These are phyloP conservation scores for Platanus orientalis DNA, from an alignment of 164 flowering plant species.

Conservation along the genomic window DNA sequence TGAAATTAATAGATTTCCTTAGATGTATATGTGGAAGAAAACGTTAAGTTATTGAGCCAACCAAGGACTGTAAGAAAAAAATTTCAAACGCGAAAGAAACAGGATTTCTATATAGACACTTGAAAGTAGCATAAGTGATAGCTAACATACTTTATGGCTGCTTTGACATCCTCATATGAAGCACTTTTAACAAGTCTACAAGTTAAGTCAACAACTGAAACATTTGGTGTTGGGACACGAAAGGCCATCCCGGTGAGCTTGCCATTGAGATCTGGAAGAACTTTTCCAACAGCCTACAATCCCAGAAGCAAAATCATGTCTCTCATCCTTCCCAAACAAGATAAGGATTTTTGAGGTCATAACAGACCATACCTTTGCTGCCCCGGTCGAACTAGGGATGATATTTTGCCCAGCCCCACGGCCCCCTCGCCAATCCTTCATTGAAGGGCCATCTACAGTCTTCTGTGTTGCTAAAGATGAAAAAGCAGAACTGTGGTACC, in stretches of 20 bases:
- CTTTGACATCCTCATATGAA: conserved; percentile 90
- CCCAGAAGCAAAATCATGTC: conserved; percentile 9
- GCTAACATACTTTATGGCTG: conserved; percentile 71
- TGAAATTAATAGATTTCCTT: not conserved
- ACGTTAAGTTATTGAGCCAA: not conserved
- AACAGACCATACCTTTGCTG: conserved; percentile 87
- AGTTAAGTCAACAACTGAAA: conserved; percentile 96
- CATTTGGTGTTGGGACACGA: conserved; percentile 97
- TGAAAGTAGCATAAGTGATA: not conserved
- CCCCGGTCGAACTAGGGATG: conserved; percentile 99
- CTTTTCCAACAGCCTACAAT: conserved; percentile 90
- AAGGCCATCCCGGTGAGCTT: conserved; percentile 99
- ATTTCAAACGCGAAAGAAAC: not conserved
- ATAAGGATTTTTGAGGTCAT: no score
- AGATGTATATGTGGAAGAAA: not conserved
- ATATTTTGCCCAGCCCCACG: no score
- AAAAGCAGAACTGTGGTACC: conserved; percentile 8
- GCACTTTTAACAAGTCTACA: conserved; percentile 88
- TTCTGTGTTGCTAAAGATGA: conserved; percentile 81
- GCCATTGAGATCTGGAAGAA: no score
- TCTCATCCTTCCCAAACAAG: not conserved
- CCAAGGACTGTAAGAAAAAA: no score
- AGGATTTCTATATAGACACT: not conserved
- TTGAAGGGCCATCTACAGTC: no score
- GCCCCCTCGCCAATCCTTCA: conserved; percentile 98